These are phyloP conservation scores for Phialophora macrospora DNA, from an alignment of 2,329 filamentous ascomycete species.

Conservation along the genomic window DNA sequence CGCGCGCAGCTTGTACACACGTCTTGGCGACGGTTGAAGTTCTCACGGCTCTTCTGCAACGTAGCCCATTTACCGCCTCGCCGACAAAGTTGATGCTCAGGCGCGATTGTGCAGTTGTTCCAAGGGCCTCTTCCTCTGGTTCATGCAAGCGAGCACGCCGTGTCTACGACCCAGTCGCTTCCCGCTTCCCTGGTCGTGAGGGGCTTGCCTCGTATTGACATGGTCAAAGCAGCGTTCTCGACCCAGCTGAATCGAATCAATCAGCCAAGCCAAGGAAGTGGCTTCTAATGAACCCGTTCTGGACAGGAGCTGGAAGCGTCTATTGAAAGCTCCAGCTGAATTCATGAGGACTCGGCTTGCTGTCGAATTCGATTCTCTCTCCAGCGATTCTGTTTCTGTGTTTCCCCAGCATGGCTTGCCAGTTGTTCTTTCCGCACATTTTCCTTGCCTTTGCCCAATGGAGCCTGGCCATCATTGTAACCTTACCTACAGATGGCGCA, in stretches of 20 bases:
- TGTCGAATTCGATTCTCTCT: not conserved
- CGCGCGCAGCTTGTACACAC: too few relatives aligned
- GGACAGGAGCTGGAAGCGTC: not conserved
- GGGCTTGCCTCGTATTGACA: slow-evolving; percentile 3
- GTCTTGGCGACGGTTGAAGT: too few relatives aligned
- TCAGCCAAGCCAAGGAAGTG: not conserved
- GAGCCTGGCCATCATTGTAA: not conserved
- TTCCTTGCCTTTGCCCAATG: not conserved
- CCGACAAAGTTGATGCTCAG: not conserved
- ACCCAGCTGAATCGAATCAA: not conserved
- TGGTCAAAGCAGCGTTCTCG: not conserved
- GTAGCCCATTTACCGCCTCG: not conserved
- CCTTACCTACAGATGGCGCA: slow-evolving; percentile 1
- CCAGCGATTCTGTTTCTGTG: not conserved
- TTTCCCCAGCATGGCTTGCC: not conserved
- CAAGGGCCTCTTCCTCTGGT: not conserved
- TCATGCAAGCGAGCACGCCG: not conserved
- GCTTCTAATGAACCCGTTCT: not conserved
- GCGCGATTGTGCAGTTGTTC: not conserved
- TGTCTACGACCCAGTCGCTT: not conserved
- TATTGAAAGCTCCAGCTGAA: not conserved
- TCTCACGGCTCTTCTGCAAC: not conserved
- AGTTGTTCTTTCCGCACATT: not conserved
- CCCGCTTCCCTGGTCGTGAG: not conserved
- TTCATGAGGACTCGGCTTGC: not conserved